Conservation (phyloP, 768 basidiomycete genomes). For the Chalciporus pseudorubinellus region DNA sequence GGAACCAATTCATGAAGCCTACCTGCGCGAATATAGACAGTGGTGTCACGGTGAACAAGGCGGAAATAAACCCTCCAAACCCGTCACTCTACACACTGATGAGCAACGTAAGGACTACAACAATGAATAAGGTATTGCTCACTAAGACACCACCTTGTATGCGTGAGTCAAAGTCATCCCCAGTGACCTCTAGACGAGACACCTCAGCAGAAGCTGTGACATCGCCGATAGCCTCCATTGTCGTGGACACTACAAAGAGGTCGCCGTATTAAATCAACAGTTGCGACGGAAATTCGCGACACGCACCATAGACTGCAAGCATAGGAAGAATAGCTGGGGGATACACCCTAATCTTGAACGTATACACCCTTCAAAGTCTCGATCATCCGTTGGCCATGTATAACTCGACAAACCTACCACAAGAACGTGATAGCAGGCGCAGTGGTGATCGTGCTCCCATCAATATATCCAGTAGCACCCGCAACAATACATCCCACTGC, state of each 20-base stretch:
- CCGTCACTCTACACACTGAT: constrained; percentile 57
- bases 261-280: background rate
- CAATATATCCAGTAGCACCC: constrained; percentile 77
- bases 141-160: constrained; percentile 82
- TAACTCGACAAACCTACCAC: constrained; percentile 42
- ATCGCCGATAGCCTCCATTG: constrained; percentile 86
- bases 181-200: constrained; percentile 69
- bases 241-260: constrained; percentile 51
- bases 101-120: background rate
- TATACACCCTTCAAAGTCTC: constrained; percentile 52
- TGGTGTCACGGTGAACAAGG: constrained; percentile 77
- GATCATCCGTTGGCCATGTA: background rate
- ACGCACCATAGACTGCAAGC: constrained; percentile 57
- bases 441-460: constrained; percentile 56
- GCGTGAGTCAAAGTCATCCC: constrained; percentile 73
- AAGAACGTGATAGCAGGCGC: constrained; percentile 82
- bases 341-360: constrained; percentile 75
- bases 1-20: background rate
- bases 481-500: constrained; percentile 79
- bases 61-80: constrained; percentile 76
- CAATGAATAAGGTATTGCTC: constrained; percentile 7
- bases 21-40: constrained; percentile 75
- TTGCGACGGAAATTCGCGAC: no score
- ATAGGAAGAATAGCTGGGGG: constrained; percentile 62
- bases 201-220: constrained; percentile 82